Evolutionary conservation across 2,329 filamentous ascomycete species (phyloP), one percentile per base, ranked within the genome.

Genomic region (Bimuria novae-zelandiae): DNA sequence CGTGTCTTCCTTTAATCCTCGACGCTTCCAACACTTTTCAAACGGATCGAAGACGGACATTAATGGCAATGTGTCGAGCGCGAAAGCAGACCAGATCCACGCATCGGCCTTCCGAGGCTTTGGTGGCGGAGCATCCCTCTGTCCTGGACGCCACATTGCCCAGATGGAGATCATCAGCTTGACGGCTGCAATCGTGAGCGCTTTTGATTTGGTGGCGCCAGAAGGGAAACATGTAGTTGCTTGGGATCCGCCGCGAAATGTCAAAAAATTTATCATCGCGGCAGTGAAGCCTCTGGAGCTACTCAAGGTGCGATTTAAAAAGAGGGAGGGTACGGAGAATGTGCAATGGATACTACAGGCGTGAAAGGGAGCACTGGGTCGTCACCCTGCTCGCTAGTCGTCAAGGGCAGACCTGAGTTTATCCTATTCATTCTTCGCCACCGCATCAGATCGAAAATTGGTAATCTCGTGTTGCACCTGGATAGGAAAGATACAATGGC

Each of bases 1-100:
- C 30, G 76, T 68, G 1, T 56, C 58, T 2, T 46, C 53, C 1
- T 82, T 81, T 61, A 75, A 79, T 32, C 70, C 78, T 0, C 33
- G 58, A 6, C 75, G 78, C 8, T 81, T 81, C 60, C 54, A 77
- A 0, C 50, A 62, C 46, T 55, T 43, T 21, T 14, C 27, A 3
- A 55, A 42, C 14, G 67, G 65, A 30, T 57, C 54, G 4, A 67
- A 63, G 42, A 53, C 61, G 2, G 41, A 44, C 8, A 39, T 39
- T 2, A 56, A 63, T 22, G 58, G 59, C 1, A 52, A 41, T 8
- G 52, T 60, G 10, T 36, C 57, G 8, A 54, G 53, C 16, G 39
- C 39, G 4, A 64, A 61, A 17, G 42, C 47, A 10, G 62, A 62
- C 17, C 54, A 57, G 12, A 51, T 62, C 0, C 67, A 70, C 33